Conservation (phyloP, 495 filamentous ascomycete genomes). For the Parathielavia hyrcaniae region DNA sequence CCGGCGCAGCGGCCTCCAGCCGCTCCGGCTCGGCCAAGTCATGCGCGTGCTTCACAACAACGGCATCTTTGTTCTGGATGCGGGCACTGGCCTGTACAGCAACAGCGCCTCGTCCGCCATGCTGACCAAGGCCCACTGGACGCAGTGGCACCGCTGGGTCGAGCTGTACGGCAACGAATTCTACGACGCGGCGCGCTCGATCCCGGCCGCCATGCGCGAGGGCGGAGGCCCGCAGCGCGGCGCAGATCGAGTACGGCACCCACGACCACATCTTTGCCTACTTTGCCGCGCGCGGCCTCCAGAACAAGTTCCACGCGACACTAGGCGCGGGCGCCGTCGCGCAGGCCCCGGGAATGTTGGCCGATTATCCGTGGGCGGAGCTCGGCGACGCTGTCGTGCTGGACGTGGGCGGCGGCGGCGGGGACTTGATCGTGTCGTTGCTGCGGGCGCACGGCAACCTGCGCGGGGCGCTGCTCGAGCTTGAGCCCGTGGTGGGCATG, state of each 20-base stretch:
- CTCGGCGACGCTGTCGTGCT: slow-evolving; percentile 6
- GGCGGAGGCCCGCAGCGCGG: no score
- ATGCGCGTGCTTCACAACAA: slow-evolving; percentile 17
- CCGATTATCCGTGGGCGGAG: slow-evolving; percentile 33
- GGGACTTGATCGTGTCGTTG: slow-evolving; percentile 17
- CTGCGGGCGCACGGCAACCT: slow-evolving; percentile 12
- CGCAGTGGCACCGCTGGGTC: no score
- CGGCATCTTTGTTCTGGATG: slow-evolving; percentile 28
- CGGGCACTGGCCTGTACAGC: neutral
- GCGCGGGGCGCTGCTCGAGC: slow-evolving; percentile 19
- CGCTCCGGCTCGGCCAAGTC: slow-evolving; percentile 23
- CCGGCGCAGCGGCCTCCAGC: slow-evolving; percentile 4
- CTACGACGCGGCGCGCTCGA: no score
- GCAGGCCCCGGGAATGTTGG: slow-evolving; percentile 31
- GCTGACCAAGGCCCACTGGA: no score
- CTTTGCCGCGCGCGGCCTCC: slow-evolving; percentile 28
- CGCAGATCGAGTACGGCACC: no score
- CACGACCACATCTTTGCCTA: slow-evolving; percentile 33
- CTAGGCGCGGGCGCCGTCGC: slow-evolving; percentile 31
- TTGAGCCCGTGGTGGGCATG: neutral
- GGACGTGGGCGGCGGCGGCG: slow-evolving; percentile 19
- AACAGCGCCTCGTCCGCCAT: no score
- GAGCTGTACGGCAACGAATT: no score
- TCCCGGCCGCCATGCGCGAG: no score
- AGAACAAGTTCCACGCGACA: slow-evolving; percentile 28